Evolutionary conservation across 345 rosid species (phyloP).

Genomic region (Lepidium sativum): DNA sequence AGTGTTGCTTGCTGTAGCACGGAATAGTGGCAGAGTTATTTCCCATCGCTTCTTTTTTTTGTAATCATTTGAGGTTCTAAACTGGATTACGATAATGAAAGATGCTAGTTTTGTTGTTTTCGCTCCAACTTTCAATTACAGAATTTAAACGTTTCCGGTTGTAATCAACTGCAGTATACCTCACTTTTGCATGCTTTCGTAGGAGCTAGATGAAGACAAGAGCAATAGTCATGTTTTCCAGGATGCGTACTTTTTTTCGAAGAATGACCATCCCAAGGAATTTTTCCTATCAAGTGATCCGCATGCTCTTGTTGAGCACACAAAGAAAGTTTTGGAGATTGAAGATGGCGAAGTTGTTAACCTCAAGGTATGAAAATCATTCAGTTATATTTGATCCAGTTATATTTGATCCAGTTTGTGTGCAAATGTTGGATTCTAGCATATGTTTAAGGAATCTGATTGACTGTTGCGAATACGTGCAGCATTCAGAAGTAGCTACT

Average conservation of each 20-base stretch:
- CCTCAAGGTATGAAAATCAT: slow-evolving; percentile 48
- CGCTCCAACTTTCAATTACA: neutral
- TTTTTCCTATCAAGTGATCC: slow-evolving; percentile 84
- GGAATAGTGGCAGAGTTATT: neutral
- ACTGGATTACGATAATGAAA: neutral
- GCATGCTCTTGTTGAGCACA: slow-evolving; percentile 86
- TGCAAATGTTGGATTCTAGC: neutral
- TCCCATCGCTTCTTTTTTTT: neutral
- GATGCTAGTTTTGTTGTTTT: neutral
- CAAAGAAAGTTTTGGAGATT: slow-evolving; percentile 76
- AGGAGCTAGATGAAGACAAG: slow-evolving; percentile 53
- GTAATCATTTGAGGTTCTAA: neutral
- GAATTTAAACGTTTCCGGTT: neutral
- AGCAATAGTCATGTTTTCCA: slow-evolving; percentile 43
- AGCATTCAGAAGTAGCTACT: neutral
- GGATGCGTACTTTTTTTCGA: slow-evolving; percentile 54
- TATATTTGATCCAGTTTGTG: neutral
- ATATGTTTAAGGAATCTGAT: neutral
- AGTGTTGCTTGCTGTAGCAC: neutral
- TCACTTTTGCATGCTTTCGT: slow-evolving; percentile 8
- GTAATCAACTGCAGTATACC: neutral
- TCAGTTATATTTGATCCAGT: neutral
- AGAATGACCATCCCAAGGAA: slow-evolving; percentile 66
- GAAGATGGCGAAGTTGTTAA: slow-evolving; percentile 90
- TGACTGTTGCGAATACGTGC: neutral